Evolutionary conservation across 2,329 filamentous ascomycete species (phyloP), one percentile per base, ranked within the genome.

Genomic region (Penicillium sp.): DNA sequence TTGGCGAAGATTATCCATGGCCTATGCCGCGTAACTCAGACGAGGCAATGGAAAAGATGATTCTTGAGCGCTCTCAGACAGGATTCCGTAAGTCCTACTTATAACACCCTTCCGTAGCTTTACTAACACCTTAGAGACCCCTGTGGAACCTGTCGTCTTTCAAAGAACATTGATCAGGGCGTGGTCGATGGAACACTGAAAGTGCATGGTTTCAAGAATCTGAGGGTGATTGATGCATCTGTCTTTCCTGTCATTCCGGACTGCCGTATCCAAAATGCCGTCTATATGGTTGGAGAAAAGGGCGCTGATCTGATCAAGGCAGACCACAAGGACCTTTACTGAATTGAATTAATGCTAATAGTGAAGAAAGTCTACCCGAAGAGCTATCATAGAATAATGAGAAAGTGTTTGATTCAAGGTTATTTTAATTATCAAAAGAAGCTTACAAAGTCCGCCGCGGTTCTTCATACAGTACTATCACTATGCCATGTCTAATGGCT

Each of bases 61-160:
- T 87, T 22, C 70, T 86, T 2, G 84, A 86, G 56, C 74, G 84
- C 11, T 81, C 72, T 27, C 83, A 87, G 72, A 87, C 84, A 46
- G 55, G 51, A 53, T 65, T 53, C 43, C 60, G 60, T 61, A 45
- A 24, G 53, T 42, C 11, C 39, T n/a, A 2, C 11, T 11, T 1
- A n/a, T 3, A 11, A 29, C 5, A 13, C 16, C 19, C 8, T 29
- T 6, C 11, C 33, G 13, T 11, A 0, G 9, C 35, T 16, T 4
- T 4, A 10, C 35, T 39, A 16, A 33, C 11, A 16, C 3, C 29
- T 37, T 46, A 9, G 43, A 62, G 60, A 85, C 63, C 82, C 83
- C 2, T 85, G 82, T 47, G 83, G 84, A 37, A 84, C 81, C 11
- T 69, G 73, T 5, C 78, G 83, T 16, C 73, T 86, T n/a, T 79